Base-by-base conservation (phyloP, 192 early-diverging fungal genomes). In the Entophlyctis luteolus region DNA sequence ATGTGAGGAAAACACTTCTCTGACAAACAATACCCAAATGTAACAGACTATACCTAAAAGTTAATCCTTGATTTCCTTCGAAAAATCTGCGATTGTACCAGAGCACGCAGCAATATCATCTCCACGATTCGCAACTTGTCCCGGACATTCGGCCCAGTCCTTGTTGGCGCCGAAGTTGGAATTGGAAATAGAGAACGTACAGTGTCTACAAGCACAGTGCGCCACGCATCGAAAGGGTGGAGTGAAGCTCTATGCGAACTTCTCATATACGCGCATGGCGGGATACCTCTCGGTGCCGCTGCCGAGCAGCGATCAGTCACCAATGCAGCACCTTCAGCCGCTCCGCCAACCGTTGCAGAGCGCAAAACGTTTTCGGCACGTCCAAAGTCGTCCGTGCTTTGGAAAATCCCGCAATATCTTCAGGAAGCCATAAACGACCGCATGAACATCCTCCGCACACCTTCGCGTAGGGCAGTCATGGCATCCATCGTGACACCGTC, bases 11-110 rank as follows among this genome's bases (percentile, higher is more conserved):
- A 42, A 12, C n/a, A 42, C 39, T 42, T 42, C 39, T 12, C 39
- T 12, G 8, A 12, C n/a, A 27, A 27, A 1, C 29, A 28, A 20
- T 53, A 27, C 2, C 16, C 18, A 32, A 20, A 12, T 20, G 28
- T 29, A 56, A 12, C 28, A 12, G 6, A 29, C 6, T 29, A 42
- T 0, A 48, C 48, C 3, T 37, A 12, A 42, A 35, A 63, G 62
- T 63, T 50, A 50, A 63, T 42, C 62, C 42, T 63, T 18, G 62
- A 63, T 16, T 63, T 63, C 34, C 45, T 63, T n/a, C 62, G 62
- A 3, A 63, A 32, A 63, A 50, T 63, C n/a, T 63, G 62, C 45
- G 48, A 48, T 1, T 50, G 62, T 25, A 23, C 62, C 18, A 63
- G 50, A 25, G 2, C 62, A 0, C 2, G 16, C 5, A n/a, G 31